Conservation (phyloP, 164 flowering plant species). For the Annona squamosa region DNA sequence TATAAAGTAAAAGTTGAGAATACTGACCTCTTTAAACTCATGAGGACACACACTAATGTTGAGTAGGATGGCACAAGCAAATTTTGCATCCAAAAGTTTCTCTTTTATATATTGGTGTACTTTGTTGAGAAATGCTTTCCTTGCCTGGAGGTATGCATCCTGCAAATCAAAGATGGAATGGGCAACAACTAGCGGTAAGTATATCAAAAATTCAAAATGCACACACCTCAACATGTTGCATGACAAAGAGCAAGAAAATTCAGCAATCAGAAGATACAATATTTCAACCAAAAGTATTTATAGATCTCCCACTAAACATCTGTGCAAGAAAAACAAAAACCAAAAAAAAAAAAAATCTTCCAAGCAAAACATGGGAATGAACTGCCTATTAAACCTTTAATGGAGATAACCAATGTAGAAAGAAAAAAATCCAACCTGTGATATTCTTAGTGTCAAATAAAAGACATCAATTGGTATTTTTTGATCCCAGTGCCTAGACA, state of each 20-base stretch:
- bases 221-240: not conserved
- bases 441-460: conserved; percentile 56
- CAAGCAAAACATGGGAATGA: not conserved
- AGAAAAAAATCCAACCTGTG: conserved; percentile 49
- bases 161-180: conserved; percentile 14
- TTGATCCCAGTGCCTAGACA: conserved; percentile 85
- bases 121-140: conserved; percentile 61
- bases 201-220: not conserved
- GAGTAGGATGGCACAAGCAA: conserved; percentile 72
- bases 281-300: too few relatives aligned
- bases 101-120: conserved; percentile 88
- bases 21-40: conserved; percentile 64
- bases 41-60: conserved; percentile 28
- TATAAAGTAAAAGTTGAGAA: conserved; percentile 2
- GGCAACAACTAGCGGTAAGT: not conserved
- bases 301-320: too few relatives aligned
- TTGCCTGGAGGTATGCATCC: conserved; percentile 62
- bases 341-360: too few relatives aligned
- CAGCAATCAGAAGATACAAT: not conserved
- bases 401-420: not conserved
- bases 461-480: conserved; percentile 78
- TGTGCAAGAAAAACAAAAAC: too few relatives aligned
- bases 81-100: conserved; percentile 72
- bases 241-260: not conserved
- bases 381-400: not conserved